Percentiles rank a stretch among this genome's conserved stretches.
phyloP scores from a whole-genome alignment of 1,284 basidiomycete species.

The Pholiota adiposa region DNA sequence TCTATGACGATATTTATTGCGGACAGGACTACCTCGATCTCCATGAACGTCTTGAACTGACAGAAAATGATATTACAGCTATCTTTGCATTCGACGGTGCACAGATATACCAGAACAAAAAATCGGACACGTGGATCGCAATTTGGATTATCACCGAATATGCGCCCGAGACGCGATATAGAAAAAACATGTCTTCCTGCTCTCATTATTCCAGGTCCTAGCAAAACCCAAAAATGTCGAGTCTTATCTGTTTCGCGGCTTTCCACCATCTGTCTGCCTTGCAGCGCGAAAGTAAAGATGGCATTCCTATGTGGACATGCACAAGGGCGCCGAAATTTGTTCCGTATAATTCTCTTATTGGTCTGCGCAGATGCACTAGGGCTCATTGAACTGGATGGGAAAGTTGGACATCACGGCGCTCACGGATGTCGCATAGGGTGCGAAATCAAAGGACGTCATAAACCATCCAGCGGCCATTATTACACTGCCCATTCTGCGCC shows the following conservation, averaged over 20 bases:
- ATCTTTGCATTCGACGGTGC: constrained; percentile 39
- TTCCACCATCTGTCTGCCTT: constrained; percentile 25
- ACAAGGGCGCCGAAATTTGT: background rate
- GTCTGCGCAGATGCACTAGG: constrained; percentile 28
- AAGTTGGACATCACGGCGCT: constrained; percentile 28
- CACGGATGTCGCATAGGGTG: constrained; percentile 29
- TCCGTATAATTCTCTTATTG: constrained; percentile 15
- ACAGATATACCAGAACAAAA: constrained; percentile 33
- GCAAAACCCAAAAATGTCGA: constrained; percentile 26
- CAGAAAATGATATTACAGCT: too few relatives aligned
- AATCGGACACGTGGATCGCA: constrained; percentile 34
- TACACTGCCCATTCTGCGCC: constrained; percentile 31
- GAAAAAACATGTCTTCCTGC: constrained; percentile 31
- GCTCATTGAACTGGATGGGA: constrained; percentile 25
- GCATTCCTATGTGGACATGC: constrained; percentile 25
- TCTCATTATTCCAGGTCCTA: constrained; percentile 32
- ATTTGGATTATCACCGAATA: constrained; percentile 35
- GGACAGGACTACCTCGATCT: too few relatives aligned
- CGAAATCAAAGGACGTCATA: constrained; percentile 29
- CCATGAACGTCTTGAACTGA: too few relatives aligned
- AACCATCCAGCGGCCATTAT: constrained; percentile 28
- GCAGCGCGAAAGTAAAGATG: constrained; percentile 22
- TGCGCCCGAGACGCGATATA: constrained; percentile 29
- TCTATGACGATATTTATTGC: too few relatives aligned
- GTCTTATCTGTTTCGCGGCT: constrained; percentile 25